Base-by-base conservation (phyloP, 164 flowering plant genomes). In the Magnolia officinalis region DNA sequence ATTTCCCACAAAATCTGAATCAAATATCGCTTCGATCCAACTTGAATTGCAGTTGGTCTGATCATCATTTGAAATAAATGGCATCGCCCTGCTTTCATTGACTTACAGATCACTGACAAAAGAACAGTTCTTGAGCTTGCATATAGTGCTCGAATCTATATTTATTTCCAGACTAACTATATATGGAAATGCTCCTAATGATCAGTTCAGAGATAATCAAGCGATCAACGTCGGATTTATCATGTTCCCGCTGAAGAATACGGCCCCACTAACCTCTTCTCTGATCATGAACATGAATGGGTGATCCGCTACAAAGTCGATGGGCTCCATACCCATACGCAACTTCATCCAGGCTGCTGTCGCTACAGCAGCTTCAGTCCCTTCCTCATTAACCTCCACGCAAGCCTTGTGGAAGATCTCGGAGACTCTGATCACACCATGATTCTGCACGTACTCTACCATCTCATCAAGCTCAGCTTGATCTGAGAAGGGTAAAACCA, bases 301-400 rank as follows among this genome's bases (percentile, higher is more conserved):
- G 58, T 74, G 68, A 74, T 74, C 76, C 2, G 78, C 73, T n/a
- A 78, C 72, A 18, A 71, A 71, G 14, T 71, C 61, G 7, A 50
- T 50, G 23, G 73, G 59, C 13, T 0, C 7, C 6, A 18, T 5
- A 71, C 0, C 8, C 13, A 8, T 4, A n/a, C 67, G 2, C 24
- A 8, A n/a, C 23, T 7, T 3, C 10, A 13, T 0, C 37, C 2
- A 1, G 31, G 13, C 72, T 6, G 37, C 72, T 11, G 37, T 26
- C 51, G 72, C 64, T 2, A 78, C 77, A 50, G 81, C 58, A 52
- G 81, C 81, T 58, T 74, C 78, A 8, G 74, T 71, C 65, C 81
- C 81, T 66, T 21, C 70, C 50, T 75, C 72, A 18, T 75, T 55
- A 55, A 75, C 45, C 31, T 75, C 78, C 0, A 71, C 55, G 6